Percentiles rank a stretch among this genome's conserved stretches.
phyloP scores from a whole-genome alignment of 1,139 yeast species.

The Candida mesenterica region DNA sequence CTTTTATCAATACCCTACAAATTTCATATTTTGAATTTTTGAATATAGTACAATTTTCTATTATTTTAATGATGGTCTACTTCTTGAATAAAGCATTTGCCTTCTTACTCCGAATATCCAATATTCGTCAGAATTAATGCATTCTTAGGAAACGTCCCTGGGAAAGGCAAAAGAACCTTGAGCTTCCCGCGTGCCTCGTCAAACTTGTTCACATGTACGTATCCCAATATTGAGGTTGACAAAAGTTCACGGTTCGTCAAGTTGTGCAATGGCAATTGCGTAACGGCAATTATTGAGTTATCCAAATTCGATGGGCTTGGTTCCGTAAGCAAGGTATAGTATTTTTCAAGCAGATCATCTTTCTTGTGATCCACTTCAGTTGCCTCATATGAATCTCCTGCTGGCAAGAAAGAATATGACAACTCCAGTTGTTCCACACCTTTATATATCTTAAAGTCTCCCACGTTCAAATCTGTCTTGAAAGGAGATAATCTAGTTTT shows the following conservation, averaged over 20 bases:
- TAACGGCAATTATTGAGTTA: conserved; percentile 70
- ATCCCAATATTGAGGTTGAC: conserved; percentile 65
- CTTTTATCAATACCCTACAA: too few relatives aligned
- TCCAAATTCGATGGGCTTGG: conserved; percentile 59
- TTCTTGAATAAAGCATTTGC: too few relatives aligned
- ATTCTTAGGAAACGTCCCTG: conserved; percentile 75
- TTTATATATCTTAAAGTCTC: conserved; percentile 39
- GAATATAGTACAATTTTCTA: too few relatives aligned
- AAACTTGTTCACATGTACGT: conserved; percentile 48
- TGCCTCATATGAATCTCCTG: conserved; percentile 44
- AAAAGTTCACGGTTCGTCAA: conserved; percentile 48
- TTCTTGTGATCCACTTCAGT: conserved; percentile 22
- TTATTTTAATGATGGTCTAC: too few relatives aligned
- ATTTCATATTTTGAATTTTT: too few relatives aligned
- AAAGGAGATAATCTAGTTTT: conserved; percentile 73
- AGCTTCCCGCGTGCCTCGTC: conserved; percentile 70
- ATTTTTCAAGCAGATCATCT: conserved; percentile 33
- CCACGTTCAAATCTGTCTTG: conserved; percentile 42
- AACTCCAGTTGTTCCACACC: conserved; percentile 38
- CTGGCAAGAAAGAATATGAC: conserved; percentile 42
- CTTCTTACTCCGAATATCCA: conserved; percentile 62
- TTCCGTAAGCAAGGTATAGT: conserved; percentile 29
- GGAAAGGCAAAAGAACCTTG: conserved; percentile 79
- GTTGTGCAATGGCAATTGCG: conserved; percentile 59
- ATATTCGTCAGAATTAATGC: conserved; percentile 65